Evolutionary conservation across 2,329 filamentous ascomycete genomes (phyloP).

Genomic region (Xylaria sp.): DNA sequence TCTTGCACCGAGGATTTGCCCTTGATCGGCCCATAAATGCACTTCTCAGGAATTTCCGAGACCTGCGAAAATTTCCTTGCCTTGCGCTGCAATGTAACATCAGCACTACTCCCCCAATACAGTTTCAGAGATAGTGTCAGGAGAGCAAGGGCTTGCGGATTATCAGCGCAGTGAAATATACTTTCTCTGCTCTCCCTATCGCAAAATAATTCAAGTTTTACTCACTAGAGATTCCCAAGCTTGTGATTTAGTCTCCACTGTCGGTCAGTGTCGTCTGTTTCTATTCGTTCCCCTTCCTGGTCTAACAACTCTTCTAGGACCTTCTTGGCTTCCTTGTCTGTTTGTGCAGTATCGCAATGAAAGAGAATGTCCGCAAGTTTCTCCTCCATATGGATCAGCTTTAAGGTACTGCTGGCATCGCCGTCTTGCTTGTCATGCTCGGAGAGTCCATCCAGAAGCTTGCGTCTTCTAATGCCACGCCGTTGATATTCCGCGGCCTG

Average conservation of each 20-base stretch:
- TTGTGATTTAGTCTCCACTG: conserved; percentile 46
- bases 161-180: neutral
- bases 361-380: conserved; percentile 45
- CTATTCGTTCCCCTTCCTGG: conserved; percentile 36
- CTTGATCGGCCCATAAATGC: conserved; percentile 43
- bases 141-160: neutral
- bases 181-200: neutral
- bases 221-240: conserved; percentile 44
- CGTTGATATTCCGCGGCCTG: conserved; percentile 44
- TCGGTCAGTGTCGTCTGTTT: conserved; percentile 36
- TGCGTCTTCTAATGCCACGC: conserved; percentile 42
- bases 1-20: conserved; percentile 32
- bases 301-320: conserved; percentile 41
- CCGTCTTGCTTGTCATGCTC: conserved; percentile 20
- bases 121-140: neutral
- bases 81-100: conserved; percentile 21
- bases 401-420: neutral
- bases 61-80: conserved; percentile 37
- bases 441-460: conserved; percentile 35
- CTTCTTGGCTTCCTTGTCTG: conserved; percentile 39
- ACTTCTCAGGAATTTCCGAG: conserved; percentile 40
- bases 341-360: conserved; percentile 38
- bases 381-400: conserved; percentile 44
- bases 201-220: neutral
- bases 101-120: neutral